Conservation (phyloP, 768 basidiomycete species). For the Paxillus ammoniavirescens region DNA sequence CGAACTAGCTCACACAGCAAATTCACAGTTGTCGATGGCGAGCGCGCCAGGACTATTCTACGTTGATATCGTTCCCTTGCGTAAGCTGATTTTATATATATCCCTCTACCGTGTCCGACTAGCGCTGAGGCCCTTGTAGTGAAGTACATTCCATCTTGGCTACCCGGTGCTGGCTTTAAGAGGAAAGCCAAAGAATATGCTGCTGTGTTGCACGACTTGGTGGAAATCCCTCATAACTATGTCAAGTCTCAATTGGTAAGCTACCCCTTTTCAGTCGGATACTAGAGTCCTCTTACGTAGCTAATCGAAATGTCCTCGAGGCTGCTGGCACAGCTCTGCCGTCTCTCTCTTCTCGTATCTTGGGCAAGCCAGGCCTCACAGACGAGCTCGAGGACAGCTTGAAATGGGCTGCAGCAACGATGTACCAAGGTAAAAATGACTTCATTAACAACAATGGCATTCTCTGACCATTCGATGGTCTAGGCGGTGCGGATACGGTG, state of each 20-base stretch:
- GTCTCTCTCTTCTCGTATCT: slow-evolving; percentile 12
- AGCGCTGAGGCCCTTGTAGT: slow-evolving; percentile 10
- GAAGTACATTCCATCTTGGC: slow-evolving; percentile 23
- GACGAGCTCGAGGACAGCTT: slow-evolving; percentile 13
- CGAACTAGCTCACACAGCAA: slow-evolving; percentile 24
- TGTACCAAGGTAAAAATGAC: slow-evolving; percentile 11
- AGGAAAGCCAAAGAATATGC: slow-evolving; percentile 10
- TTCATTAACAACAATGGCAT: background rate
- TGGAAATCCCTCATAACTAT: slow-evolving; percentile 14
- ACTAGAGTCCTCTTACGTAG: too few relatives aligned
- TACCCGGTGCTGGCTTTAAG: too few relatives aligned
- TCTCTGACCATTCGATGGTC: background rate
- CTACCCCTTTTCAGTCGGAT: too few relatives aligned
- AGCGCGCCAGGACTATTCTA: slow-evolving; percentile 1
- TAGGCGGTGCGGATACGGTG: slow-evolving; percentile 28
- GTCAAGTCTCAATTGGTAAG: slow-evolving; percentile 16
- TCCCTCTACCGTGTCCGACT: too few relatives aligned
- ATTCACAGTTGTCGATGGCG: slow-evolving; percentile 19
- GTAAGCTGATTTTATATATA: too few relatives aligned
- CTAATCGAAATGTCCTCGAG: slow-evolving; percentile 1
- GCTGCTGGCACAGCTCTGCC: slow-evolving; percentile 13
- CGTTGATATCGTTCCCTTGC: slow-evolving; percentile 18
- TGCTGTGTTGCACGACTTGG: background rate
- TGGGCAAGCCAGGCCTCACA: slow-evolving; percentile 9
- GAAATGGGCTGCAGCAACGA: slow-evolving; percentile 15